Evolutionary conservation across 2,329 filamentous ascomycete genomes (phyloP).

Genomic region (Thielaviopsis euricoi): DNA sequence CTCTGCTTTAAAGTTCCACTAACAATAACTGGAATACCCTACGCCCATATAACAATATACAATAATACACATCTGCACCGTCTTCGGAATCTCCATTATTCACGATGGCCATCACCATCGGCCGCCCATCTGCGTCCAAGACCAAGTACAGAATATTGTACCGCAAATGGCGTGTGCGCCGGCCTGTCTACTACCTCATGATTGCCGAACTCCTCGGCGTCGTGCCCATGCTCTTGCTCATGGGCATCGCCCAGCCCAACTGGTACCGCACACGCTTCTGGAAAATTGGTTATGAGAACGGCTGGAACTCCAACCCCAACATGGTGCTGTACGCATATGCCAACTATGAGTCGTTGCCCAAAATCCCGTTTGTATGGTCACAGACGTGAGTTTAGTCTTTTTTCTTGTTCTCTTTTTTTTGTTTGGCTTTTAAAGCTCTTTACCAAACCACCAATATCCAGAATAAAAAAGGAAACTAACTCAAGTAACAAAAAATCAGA

Average conservation of each 20-base stretch:
- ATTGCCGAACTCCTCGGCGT: constrained; percentile 47
- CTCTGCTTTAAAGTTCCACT: background rate
- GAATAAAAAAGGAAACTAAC: constrained; percentile 9
- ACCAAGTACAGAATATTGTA: constrained; percentile 37
- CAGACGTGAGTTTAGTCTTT: constrained; percentile 38
- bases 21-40: background rate
- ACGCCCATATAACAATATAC: background rate
- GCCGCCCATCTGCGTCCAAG: background rate
- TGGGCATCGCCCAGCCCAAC: constrained; percentile 57
- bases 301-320: constrained; percentile 58
- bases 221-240: constrained; percentile 50
- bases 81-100: background rate
- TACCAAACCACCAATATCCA: constrained; percentile 8
- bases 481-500: constrained; percentile 23
- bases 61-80: background rate
- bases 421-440: too few species aligned
- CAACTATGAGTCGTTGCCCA: constrained; percentile 47
- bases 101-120: background rate
- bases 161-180: constrained; percentile 40
- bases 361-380: constrained; percentile 56
- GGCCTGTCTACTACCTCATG: constrained; percentile 46
- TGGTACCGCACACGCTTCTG: constrained; percentile 57
- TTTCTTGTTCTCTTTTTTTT: too few species aligned
- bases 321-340: constrained; percentile 57
- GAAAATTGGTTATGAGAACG: constrained; percentile 52